Conservation (phyloP, 768 basidiomycete species). For the Cystofilobasidium bisporidii region DNA sequence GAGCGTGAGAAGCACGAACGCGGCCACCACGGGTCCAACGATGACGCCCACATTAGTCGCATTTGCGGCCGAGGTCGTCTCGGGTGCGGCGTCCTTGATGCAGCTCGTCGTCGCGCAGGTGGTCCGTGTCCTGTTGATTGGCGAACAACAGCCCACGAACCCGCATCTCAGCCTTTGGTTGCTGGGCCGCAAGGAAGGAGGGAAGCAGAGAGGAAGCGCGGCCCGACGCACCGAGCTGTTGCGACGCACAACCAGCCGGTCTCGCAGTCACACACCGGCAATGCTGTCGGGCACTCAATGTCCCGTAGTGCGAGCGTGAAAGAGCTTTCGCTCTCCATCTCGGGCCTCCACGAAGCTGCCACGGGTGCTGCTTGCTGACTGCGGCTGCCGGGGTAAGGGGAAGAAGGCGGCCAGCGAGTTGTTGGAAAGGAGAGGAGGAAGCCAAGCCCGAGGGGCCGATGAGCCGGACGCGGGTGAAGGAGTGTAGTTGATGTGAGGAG, state of each 20-base stretch:
- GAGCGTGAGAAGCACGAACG: slow-evolving; percentile 12
- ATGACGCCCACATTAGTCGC: slow-evolving; percentile 16
- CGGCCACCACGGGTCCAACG: slow-evolving; percentile 26
- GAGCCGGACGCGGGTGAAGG: too few relatives aligned
- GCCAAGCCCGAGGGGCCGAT: too few relatives aligned
- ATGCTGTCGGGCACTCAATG: background rate
- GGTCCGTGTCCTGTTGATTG: slow-evolving; percentile 17
- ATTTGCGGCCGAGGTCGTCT: background rate
- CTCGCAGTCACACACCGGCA: background rate
- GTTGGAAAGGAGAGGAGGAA: too few relatives aligned
- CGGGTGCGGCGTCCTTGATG: background rate
- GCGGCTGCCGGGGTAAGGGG: too few relatives aligned
- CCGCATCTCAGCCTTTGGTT: background rate
- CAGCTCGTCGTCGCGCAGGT: slow-evolving; percentile 23
- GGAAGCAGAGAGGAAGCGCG: background rate
- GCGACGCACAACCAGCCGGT: background rate
- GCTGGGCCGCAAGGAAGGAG: background rate
- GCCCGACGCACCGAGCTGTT: background rate
- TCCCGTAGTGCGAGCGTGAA: background rate
- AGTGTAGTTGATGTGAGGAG: too few relatives aligned
- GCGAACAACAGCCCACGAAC: background rate
- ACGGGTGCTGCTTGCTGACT: too few relatives aligned
- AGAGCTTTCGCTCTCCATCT: too few relatives aligned
- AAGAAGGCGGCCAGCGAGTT: too few relatives aligned
- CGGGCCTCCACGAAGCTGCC: too few relatives aligned